Conservation (phyloP, 495 filamentous ascomycete genomes). For the Glonium stellatum region DNA sequence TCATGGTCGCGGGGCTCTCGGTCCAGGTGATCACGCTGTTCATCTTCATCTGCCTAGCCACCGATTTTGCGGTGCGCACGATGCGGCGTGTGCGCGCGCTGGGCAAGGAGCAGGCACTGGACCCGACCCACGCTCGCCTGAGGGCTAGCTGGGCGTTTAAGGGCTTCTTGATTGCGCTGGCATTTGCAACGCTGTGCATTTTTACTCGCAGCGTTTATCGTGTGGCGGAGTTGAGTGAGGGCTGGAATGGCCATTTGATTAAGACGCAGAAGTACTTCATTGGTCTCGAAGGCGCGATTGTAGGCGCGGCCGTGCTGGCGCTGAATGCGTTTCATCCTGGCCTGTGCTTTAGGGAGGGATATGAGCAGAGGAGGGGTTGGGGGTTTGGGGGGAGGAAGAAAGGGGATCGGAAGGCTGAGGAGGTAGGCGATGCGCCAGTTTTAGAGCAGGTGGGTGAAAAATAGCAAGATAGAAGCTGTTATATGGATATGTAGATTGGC, state of each 20-base stretch:
- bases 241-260: constrained; percentile 33
- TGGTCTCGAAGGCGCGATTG: constrained; percentile 28
- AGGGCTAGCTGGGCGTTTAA: constrained; percentile 17
- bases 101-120: constrained; percentile 16
- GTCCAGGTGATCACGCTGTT: constrained; percentile 33
- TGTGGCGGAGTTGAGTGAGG: constrained; percentile 35
- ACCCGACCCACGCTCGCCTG: constrained; percentile 18
- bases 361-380: constrained; percentile 5
- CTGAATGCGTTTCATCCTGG: constrained; percentile 31
- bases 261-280: constrained; percentile 32
- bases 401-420: not conserved
- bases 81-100: constrained; percentile 3
- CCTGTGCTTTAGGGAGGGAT: constrained; percentile 26
- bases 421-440: not conserved
- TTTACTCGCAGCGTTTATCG: constrained; percentile 35
- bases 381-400: constrained; percentile 8
- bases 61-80: constrained; percentile 31
- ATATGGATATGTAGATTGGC: no score
- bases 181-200: constrained; percentile 31
- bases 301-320: constrained; percentile 19
- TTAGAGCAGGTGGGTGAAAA: not conserved
- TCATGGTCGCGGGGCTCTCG: constrained; percentile 31
- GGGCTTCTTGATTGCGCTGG: constrained; percentile 22
- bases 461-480: not conserved
- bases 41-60: constrained; percentile 30